phyloP scores from a whole-genome alignment of 2,329 filamentous ascomycete genomes.

The Aureobasidium sp. region DNA sequence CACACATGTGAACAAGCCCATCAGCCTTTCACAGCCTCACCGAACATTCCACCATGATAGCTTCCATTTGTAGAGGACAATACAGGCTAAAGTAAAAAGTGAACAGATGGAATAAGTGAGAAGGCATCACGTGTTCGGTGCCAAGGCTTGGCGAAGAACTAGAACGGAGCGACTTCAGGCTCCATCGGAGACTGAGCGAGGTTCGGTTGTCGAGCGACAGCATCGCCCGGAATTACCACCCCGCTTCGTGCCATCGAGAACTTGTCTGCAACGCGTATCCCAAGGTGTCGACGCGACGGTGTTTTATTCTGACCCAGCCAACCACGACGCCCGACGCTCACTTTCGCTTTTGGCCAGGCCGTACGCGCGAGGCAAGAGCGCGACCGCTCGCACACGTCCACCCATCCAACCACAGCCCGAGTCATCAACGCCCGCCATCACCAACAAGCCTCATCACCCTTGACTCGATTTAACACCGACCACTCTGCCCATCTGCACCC shows the following conservation, averaged over 20 bases:
- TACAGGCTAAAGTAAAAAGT: not conserved
- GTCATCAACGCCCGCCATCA: conserved; percentile 6
- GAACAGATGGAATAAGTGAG: not conserved
- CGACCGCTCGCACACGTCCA: not conserved
- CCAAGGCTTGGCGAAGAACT: not conserved
- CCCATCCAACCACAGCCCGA: conserved; percentile 6
- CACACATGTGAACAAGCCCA: not conserved
- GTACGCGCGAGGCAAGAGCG: conserved; percentile 4
- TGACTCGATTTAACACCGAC: not conserved
- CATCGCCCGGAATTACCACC: conserved; percentile 1
- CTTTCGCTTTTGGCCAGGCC: conserved; percentile 3
- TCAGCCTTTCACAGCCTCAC: not conserved
- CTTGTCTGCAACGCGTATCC: conserved; percentile 5
- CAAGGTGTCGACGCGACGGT: conserved; percentile 5
- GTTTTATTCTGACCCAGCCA: not conserved
- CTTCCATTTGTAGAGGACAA: not conserved
- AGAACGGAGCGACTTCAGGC: not conserved
- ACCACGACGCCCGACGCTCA: conserved; percentile 2
- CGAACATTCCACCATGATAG: not conserved
- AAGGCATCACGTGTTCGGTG: not conserved
- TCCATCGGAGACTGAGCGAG: not conserved
- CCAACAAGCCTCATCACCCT: not conserved
- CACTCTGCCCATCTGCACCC: not conserved
- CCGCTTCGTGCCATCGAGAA: conserved; percentile 6
- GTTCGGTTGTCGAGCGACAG: conserved; percentile 1